Base-by-base conservation (phyloP, 2,329 filamentous ascomycete genomes). In the Neopestalotiopsis sp. region DNA sequence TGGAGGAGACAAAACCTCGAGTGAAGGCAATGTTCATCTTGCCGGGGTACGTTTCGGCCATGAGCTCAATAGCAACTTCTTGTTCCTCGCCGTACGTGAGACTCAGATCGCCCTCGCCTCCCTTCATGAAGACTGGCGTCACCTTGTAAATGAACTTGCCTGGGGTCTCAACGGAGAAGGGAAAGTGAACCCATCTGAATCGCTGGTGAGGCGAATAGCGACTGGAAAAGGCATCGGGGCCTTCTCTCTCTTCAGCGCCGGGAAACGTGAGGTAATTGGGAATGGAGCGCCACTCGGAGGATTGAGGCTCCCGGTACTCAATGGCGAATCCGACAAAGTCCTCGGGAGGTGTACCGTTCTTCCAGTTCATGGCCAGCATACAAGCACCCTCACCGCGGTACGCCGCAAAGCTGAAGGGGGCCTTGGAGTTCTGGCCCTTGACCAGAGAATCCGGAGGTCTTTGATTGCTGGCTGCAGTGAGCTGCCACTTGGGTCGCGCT, bases 281-380 rank as follows among this genome's bases (percentile, higher is more conserved):
- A 17, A 63, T 42, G 32, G 30, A 40, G 34, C 32, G 34, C 30
- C 30, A 63, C 32, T 63, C 30, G 0, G 60, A 38, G 14, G 30
- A 34, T 17, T 42, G 30, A 17, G 60, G 60, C 60, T 63, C 60
- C 60, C 32, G 14, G 34, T 63, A 63, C 34, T 63, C 60, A 30
- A 63, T 63, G 32, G 60, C 60, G 30, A 63, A 63, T 9, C 60
- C 60, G 30, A 63, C 60, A 45, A 63, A 63, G 60, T 63, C 60
- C 12, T 63, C n/a, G 12, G 60, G 60, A 17, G 60, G 60, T 12
- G 60, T 38, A 32, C 60, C 60, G 13, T 63, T 34, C n/a, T 63
- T 63, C 60, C 60, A 63, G 32, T 63, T 63, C 60, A 63, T 63
- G 38, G 60, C 60, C 30, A 63, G 60, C 30, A 63, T 34, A 40